A percentile compares a stretch with the other conserved stretches of the same genome.
phyloP scores from a whole-genome alignment of 2,329 filamentous ascomycete species.

The Teratosphaeria viscida region DNA sequence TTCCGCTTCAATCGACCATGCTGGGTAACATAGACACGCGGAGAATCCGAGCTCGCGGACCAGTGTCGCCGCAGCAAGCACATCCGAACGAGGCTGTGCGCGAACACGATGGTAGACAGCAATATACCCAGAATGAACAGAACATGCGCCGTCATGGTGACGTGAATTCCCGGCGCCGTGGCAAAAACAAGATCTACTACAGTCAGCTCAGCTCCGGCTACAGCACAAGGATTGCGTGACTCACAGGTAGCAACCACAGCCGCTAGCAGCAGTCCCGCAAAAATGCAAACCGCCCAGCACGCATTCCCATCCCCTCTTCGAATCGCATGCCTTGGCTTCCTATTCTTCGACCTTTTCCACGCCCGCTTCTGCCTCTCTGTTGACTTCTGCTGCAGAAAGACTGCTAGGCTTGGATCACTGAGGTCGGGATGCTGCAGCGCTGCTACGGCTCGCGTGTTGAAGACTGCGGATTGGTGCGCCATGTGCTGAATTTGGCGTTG shows the following conservation, averaged over 20 bases:
- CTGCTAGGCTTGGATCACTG: conserved; percentile 16
- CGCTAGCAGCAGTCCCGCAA: conserved; percentile 17
- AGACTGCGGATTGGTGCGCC: conserved; percentile 16
- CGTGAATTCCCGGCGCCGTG: conserved; percentile 48
- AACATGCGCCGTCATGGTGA: conserved; percentile 64
- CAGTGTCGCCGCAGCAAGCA: conserved; percentile 43
- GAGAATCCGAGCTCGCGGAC: not conserved
- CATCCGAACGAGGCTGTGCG: conserved; percentile 64
- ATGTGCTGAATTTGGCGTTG: conserved; percentile 12
- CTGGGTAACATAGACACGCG: not conserved
- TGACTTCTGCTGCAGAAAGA: conserved; percentile 18
- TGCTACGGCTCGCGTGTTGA: conserved; percentile 18
- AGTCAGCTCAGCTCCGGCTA: not conserved
- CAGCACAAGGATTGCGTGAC: conserved; percentile 2
- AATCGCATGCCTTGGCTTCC: conserved; percentile 3
- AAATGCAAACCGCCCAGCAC: conserved; percentile 12
- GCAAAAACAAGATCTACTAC: conserved; percentile 59
- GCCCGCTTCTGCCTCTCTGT: conserved; percentile 13
- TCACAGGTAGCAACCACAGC: conserved; percentile 25
- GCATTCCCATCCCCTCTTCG: not conserved
- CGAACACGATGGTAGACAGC: conserved; percentile 66
- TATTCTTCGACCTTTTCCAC: conserved; percentile 11
- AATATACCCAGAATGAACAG: conserved; percentile 70
- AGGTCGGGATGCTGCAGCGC: conserved; percentile 23
- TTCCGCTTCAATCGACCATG: conserved; percentile 4